Evolutionary conservation across 257 asterid species (phyloP).

Genomic region (Nicotiana tomentosiformis): DNA sequence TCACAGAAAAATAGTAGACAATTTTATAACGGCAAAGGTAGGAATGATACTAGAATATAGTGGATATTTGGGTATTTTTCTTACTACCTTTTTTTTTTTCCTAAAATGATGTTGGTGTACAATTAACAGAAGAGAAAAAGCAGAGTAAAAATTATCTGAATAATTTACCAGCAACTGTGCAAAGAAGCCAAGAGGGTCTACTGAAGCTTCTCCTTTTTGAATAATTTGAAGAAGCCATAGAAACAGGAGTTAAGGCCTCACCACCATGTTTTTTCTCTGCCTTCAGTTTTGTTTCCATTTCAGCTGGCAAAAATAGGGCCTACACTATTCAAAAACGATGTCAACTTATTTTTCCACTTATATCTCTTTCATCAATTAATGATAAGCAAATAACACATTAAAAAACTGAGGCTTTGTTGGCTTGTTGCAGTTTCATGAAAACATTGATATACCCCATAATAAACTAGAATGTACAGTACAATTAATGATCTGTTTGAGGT

Average conservation of each 20-base stretch:
- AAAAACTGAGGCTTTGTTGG: not conserved
- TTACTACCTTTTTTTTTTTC: too few species aligned
- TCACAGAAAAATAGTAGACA: too few species aligned
- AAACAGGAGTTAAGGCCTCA: not conserved
- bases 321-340: not conserved
- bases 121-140: not conserved
- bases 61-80: too few species aligned
- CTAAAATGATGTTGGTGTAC: not conserved
- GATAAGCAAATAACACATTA: not conserved
- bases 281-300: constrained; percentile 40
- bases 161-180: constrained; percentile 69
- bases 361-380: not conserved
- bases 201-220: constrained; percentile 43
- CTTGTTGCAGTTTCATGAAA: not conserved
- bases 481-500: not conserved
- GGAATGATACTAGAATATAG: too few species aligned
- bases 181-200: constrained; percentile 94
- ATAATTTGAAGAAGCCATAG: constrained; percentile 21
- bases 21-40: too few species aligned
- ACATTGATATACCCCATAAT: not conserved
- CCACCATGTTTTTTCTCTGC: constrained; percentile 26
- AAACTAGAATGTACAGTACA: not conserved
- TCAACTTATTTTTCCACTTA: not conserved
- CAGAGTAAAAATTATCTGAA: not conserved
- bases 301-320: constrained; percentile 11